Conservation (phyloP, 2,329 filamentous ascomycete genomes). For the Thielaviopsis populi region DNA sequence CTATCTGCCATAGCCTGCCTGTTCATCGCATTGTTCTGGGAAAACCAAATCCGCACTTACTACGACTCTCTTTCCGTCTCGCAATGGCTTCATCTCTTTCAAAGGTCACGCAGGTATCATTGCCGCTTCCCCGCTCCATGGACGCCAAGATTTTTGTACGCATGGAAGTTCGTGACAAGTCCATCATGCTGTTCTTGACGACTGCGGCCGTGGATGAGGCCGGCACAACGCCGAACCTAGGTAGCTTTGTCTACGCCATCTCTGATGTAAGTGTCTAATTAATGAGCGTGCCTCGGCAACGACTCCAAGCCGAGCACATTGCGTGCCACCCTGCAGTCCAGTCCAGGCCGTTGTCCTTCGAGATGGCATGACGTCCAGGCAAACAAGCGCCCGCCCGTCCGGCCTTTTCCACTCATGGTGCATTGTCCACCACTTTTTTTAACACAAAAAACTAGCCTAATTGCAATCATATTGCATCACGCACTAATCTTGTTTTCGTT, state of each 20-base stretch:
- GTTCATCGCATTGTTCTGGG: too few relatives aligned
- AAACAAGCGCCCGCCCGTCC: neutral
- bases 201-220: slow-evolving; percentile 40
- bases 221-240: slow-evolving; percentile 44
- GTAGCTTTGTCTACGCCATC: slow-evolving; percentile 86
- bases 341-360: too few relatives aligned
- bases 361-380: neutral
- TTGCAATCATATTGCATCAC: neutral
- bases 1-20: too few relatives aligned
- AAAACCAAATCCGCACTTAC: too few relatives aligned
- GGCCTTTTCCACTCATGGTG: neutral
- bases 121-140: slow-evolving; percentile 44
- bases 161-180: slow-evolving; percentile 42
- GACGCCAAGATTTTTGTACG: slow-evolving; percentile 48
- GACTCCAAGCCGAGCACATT: neutral
- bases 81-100: neutral
- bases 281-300: neutral
- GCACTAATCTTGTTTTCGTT: neutral
- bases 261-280: slow-evolving; percentile 53
- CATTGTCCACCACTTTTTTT: neutral
- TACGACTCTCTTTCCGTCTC: neutral
- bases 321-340: too few relatives aligned
- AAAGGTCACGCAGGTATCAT: slow-evolving; percentile 33
- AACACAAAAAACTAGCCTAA: neutral
- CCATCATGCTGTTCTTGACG: slow-evolving; percentile 45